Evolutionary conservation across 345 rosid genomes (phyloP).

Genomic region (Populus simonii): DNA sequence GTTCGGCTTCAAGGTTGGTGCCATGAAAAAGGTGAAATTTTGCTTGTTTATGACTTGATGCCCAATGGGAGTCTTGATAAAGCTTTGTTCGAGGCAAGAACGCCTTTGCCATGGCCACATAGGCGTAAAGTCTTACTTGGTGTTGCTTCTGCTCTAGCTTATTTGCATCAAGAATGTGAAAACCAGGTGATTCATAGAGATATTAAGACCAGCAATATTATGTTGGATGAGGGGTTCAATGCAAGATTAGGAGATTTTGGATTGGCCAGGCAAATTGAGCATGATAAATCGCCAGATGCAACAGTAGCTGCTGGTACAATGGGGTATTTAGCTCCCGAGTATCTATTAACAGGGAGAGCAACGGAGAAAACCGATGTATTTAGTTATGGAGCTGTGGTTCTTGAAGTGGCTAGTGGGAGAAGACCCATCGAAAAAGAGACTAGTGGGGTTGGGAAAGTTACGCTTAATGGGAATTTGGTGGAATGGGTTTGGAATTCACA

Average conservation of each 20-base stretch:
- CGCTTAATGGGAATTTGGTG: constrained; percentile 63
- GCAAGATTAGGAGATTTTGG: constrained; percentile 94
- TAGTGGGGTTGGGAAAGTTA: constrained; percentile 30
- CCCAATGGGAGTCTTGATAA: constrained; percentile 94
- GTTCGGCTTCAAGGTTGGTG: constrained; percentile 94
- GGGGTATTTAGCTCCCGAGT: constrained; percentile 99
- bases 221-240: constrained; percentile 84
- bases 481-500: constrained; percentile 97
- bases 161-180: constrained; percentile 96
- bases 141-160: constrained; percentile 90
- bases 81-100: constrained; percentile 78
- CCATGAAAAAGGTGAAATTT: constrained; percentile 85
- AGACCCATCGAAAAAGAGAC: constrained; percentile 76
- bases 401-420: constrained; percentile 82
- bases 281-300: constrained; percentile 88
- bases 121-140: constrained; percentile 72
- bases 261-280: constrained; percentile 79
- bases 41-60: constrained; percentile 86
- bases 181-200: constrained; percentile 95
- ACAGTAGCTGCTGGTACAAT: constrained; percentile 96
- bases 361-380: constrained; percentile 86
- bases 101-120: constrained; percentile 66
- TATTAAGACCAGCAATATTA: constrained; percentile 83
- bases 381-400: constrained; percentile 87
- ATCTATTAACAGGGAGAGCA: constrained; percentile 83